Evolutionary conservation across 169 alveolate genomes (phyloP), one percentile per base, ranked within the genome.

Genomic region (Sarcocystis neurona): DNA sequence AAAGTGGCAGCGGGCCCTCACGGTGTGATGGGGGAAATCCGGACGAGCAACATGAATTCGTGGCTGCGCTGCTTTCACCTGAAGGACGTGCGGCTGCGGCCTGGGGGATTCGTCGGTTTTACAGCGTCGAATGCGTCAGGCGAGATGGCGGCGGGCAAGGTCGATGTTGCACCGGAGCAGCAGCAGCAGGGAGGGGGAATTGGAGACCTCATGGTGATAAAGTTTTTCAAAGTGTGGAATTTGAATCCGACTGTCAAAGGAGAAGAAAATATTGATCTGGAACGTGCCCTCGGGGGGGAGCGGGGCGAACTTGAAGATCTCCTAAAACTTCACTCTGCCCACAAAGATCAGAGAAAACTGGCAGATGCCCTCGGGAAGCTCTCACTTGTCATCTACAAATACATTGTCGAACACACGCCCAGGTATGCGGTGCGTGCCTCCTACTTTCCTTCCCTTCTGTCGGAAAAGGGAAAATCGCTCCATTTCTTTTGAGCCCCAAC

Each of bases 101-200:
- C 89, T 44, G 84, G 32, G 30, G 94, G 95, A 6, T 93, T 78
- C 84, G 78, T 93, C 79, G 95, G 95, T 37, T 93, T 93, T 78
- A 84, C 94, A 53, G 91, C 92, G 37, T 88, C 82, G 56, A 88
- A 91, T 53, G n/a, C n/a, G n/a, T n/a, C n/a, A n/a, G 87, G 92
- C 30, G 87, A 85, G 1, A 92, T 79, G 39, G 47, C 50, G 34
- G 72, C 88, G 10, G 47, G 92, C 56, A 66, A 60, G 77, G 58
- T 18, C 82, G 44, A 2, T 6, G 68, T 27, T 6, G 44, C 79
- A 6, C 44, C 80, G 32, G 89, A 47, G 72, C 63, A 66, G 6
- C 89, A n/a, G 47, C 84, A 60, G 53, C 39, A 60, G 39, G 90
- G 90, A 10, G 75, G 75, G 46, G 75, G 75, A 37, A n/a, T 63